A percentile compares a stretch with the other conserved stretches of the same genome.
phyloP scores from a whole-genome alignment of 2,329 filamentous ascomycete genomes.

The Claviceps monticola region DNA sequence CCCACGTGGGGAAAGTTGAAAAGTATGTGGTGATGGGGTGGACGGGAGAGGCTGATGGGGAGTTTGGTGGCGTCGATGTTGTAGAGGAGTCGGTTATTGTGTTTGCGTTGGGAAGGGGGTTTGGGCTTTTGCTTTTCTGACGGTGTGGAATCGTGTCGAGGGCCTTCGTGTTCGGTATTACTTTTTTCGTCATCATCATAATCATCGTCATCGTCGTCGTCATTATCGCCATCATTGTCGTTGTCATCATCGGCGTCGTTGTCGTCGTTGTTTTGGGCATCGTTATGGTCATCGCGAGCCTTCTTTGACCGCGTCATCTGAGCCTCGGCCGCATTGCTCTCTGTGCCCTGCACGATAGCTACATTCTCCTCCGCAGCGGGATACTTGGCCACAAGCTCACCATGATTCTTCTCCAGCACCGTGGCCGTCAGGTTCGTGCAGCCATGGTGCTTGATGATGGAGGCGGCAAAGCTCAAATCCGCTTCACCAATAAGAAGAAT shows the following conservation, averaged over 20 bases:
- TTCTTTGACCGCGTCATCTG: not conserved
- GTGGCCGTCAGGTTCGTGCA: constrained; percentile 57
- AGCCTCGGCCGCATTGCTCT: constrained; percentile 2
- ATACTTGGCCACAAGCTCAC: constrained; percentile 56
- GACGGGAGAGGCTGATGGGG: constrained; percentile 38
- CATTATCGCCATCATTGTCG: not conserved
- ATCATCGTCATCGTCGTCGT: not conserved
- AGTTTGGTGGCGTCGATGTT: constrained; percentile 18
- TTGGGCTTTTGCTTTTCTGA: not conserved
- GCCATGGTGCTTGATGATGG: constrained; percentile 49
- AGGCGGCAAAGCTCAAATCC: constrained; percentile 65
- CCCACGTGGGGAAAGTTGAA: constrained; percentile 98
- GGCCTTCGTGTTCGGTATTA: not conserved
- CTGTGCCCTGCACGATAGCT: constrained; percentile 26
- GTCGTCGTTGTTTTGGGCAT: not conserved
- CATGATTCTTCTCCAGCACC: constrained; percentile 44
- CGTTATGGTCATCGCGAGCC: not conserved
- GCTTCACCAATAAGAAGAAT: constrained; percentile 71
- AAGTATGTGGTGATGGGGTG: constrained; percentile 58
- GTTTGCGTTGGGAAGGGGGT: constrained; percentile 7
- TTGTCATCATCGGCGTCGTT: not conserved
- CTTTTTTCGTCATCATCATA: not conserved
- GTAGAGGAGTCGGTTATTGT: constrained; percentile 10
- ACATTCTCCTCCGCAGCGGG: constrained; percentile 53
- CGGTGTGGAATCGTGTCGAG: not conserved